Conservation (phyloP, 768 basidiomycete species). For the Omphalotus guepiniiformis region DNA sequence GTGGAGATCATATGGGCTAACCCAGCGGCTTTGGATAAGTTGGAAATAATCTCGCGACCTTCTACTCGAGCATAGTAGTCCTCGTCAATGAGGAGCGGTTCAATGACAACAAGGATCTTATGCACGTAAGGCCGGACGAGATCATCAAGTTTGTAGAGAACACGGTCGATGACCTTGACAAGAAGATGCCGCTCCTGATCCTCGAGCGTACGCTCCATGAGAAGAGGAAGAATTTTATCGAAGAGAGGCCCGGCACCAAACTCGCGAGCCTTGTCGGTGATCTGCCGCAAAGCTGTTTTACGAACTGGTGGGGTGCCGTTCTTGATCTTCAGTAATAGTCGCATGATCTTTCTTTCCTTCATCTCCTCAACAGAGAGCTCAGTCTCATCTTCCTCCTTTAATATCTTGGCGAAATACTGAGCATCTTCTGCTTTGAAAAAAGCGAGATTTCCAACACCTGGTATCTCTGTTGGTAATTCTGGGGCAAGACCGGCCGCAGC, state of each 20-base stretch:
- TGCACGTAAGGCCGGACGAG: conserved; percentile 98
- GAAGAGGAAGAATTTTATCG: conserved; percentile 95
- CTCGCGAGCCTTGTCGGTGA: conserved; percentile 98
- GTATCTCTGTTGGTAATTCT: conserved; percentile 95
- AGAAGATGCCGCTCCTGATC: conserved; percentile 97
- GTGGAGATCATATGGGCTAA: conserved; percentile 99
- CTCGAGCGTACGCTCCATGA: conserved; percentile 97
- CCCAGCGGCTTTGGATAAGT: conserved; percentile 96
- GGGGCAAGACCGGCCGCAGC: conserved; percentile 91
- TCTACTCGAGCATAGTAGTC: conserved; percentile 96
- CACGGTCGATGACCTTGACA: conserved; percentile 98
- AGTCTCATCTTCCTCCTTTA: conserved; percentile 94
- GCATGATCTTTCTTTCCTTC: conserved; percentile 99
- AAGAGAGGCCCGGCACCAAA: conserved; percentile 98
- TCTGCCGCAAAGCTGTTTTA: conserved; percentile 95
- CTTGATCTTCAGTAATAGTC: conserved; percentile 95
- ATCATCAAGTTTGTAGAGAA: conserved; percentile 98
- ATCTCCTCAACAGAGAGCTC: conserved; percentile 93
- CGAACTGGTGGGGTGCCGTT: conserved; percentile 98
- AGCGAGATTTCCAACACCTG: conserved; percentile 93
- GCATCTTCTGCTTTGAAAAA: conserved; percentile 99
- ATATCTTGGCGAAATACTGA: conserved; percentile 94
- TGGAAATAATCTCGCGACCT: conserved; percentile 98
- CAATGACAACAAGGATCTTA: conserved; percentile 99
- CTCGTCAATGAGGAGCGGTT: conserved; percentile 97